Evolutionary conservation across 345 rosid genomes (phyloP).

Genomic region (Geranium rotundifolium): DNA sequence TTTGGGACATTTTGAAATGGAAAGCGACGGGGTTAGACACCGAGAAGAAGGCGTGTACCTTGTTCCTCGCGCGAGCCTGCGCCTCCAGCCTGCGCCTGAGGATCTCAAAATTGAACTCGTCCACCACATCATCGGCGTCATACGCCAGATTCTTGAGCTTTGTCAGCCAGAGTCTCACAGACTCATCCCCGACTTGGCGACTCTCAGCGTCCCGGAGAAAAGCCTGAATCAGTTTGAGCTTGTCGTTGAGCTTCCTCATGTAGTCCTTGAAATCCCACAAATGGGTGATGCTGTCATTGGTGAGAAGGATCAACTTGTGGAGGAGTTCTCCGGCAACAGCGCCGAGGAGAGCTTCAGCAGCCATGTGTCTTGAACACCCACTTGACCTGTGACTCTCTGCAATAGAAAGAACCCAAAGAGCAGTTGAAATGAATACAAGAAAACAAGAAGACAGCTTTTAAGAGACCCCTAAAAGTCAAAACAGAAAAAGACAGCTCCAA

Average conservation of each 20-base stretch:
- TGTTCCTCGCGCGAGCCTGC: background rate
- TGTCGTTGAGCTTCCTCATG: background rate
- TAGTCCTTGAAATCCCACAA: background rate
- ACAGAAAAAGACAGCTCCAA: no score
- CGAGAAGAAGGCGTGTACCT: slow-evolving; percentile 8
- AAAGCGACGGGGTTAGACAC: background rate
- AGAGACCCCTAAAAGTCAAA: no score
- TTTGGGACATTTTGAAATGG: slow-evolving; percentile 2
- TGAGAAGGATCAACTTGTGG: background rate
- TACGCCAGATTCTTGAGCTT: background rate
- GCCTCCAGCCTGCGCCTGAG: slow-evolving; percentile 5
- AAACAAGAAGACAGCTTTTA: no score
- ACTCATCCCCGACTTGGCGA: background rate
- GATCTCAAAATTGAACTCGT: slow-evolving; percentile 7
- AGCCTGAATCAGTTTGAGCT: background rate
- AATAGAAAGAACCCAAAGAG: no score
- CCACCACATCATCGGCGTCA: slow-evolving; percentile 1
- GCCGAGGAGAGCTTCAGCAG: background rate
- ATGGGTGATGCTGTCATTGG: background rate
- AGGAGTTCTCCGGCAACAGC: background rate
- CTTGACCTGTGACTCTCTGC: no score
- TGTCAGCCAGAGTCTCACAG: background rate
- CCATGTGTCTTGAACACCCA: background rate
- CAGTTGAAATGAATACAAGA: no score
- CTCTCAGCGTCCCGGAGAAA: background rate